Evolutionary conservation across 2,329 filamentous ascomycete species (phyloP).

Genomic region (Fusarium ambrosium): DNA sequence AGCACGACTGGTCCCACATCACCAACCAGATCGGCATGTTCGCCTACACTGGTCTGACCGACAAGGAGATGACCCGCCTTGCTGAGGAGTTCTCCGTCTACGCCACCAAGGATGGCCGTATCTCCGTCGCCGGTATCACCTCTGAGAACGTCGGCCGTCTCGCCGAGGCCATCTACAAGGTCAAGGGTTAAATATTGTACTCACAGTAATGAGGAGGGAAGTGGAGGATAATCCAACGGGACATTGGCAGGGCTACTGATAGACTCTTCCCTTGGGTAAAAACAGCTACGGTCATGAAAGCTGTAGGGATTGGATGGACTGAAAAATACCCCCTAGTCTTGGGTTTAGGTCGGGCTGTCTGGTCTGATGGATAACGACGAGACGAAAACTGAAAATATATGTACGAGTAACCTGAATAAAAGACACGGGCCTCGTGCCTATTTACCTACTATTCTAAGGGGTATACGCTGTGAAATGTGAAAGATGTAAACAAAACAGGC

Average conservation of each 20-base stretch:
- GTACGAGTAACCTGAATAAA: slow-evolving; percentile 43
- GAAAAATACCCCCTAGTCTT: slow-evolving; percentile 45
- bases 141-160: slow-evolving; percentile 82
- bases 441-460: slow-evolving; percentile 1
- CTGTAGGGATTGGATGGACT: slow-evolving; percentile 34
- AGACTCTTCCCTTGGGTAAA: slow-evolving; percentile 23
- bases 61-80: slow-evolving; percentile 91
- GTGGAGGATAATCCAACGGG: slow-evolving; percentile 6
- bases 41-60: slow-evolving; percentile 92
- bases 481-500: neutral
- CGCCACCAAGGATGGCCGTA: slow-evolving; percentile 91
- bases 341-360: slow-evolving; percentile 25
- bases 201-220: neutral
- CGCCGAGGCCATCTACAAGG: slow-evolving; percentile 86
- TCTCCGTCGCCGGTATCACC: slow-evolving; percentile 88
- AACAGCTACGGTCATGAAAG: slow-evolving; percentile 33
- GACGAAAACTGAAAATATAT: slow-evolving; percentile 38
- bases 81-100: slow-evolving; percentile 98
- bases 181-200: slow-evolving; percentile 71
- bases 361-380: slow-evolving; percentile 34
- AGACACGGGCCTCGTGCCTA: slow-evolving; percentile 18
- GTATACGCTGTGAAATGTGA: slow-evolving; percentile 9
- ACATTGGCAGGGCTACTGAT: neutral
- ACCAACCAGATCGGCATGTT: slow-evolving; percentile 99
- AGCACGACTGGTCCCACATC: slow-evolving; percentile 99